Evolutionary conservation across 768 basidiomycete genomes (phyloP).

Genomic region (Boletus rubescentipes): DNA sequence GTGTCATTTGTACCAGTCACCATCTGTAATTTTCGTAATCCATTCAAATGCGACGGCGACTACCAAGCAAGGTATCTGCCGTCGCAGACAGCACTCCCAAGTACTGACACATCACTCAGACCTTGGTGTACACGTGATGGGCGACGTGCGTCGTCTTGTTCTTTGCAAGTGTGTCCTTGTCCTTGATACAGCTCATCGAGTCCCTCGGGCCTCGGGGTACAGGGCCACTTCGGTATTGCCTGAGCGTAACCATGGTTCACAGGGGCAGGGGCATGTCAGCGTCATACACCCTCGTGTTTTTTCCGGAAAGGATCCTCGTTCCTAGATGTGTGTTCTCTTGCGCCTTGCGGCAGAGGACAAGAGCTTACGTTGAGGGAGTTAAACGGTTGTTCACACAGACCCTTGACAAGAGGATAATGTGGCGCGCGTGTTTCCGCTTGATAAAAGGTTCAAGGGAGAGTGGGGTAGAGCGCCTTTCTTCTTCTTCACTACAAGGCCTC

Average conservation of each 20-base stretch:
- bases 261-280: neutral
- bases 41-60: no score
- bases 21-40: no score
- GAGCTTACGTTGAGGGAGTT: no score
- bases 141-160: neutral
- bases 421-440: no score
- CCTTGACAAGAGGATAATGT: no score
- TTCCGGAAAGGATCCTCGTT: neutral
- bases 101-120: no score
- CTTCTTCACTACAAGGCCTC: conserved; percentile 22
- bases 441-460: neutral
- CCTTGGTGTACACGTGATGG: neutral
- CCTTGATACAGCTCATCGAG: neutral
- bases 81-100: no score
- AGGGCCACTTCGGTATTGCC: neutral
- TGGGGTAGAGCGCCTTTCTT: neutral
- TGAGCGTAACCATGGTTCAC: neutral
- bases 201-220: no score
- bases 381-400: neutral
- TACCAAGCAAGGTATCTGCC: no score
- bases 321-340: no score
- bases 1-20: no score
- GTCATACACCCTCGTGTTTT: neutral
- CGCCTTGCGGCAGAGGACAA: neutral
- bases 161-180: neutral